These are phyloP conservation scores for Porodaedalea pini DNA, from an alignment of 1,284 basidiomycete species.

Conservation along the genomic window DNA sequence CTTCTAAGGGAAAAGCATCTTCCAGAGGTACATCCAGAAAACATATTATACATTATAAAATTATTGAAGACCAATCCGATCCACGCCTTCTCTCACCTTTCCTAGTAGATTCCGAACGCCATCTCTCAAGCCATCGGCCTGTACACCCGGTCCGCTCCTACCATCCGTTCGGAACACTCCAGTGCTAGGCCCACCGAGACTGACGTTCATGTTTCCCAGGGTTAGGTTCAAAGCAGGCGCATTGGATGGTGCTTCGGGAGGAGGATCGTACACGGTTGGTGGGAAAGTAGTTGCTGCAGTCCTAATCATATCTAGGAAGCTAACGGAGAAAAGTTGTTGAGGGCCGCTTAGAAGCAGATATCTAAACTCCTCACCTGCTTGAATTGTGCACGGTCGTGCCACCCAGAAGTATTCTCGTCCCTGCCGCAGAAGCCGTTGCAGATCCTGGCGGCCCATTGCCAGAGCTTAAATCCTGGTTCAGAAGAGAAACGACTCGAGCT, in stretches of 20 bases:
- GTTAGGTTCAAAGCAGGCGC: slow-evolving; percentile 82
- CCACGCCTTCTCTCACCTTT: slow-evolving; percentile 85
- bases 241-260: slow-evolving; percentile 61
- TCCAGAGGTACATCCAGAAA: not conserved
- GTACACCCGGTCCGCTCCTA: slow-evolving; percentile 65
- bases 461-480: slow-evolving; percentile 73
- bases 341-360: slow-evolving; percentile 10
- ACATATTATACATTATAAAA: not conserved
- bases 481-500: slow-evolving; percentile 74
- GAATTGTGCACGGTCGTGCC: slow-evolving; percentile 94
- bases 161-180: slow-evolving; percentile 79
- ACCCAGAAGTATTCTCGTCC: slow-evolving; percentile 78
- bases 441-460: slow-evolving; percentile 42
- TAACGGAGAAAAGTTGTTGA: slow-evolving; percentile 30
- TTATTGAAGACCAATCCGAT: slow-evolving; percentile 50
- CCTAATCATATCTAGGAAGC: slow-evolving; percentile 74
- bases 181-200: slow-evolving; percentile 80
- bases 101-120: slow-evolving; percentile 84
- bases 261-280: slow-evolving; percentile 63
- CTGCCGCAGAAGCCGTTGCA: slow-evolving; percentile 38
- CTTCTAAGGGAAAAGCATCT: not conserved
- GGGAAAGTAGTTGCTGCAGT: slow-evolving; percentile 60
- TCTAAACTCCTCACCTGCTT: slow-evolving; percentile 54
- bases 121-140: slow-evolving; percentile 79
- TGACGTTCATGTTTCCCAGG: slow-evolving; percentile 87